A percentile compares a stretch with the other conserved stretches of the same genome.
Conservation (phyloP, 495 filamentous ascomycete species). For the Aspergillus bridgeri region DNA sequence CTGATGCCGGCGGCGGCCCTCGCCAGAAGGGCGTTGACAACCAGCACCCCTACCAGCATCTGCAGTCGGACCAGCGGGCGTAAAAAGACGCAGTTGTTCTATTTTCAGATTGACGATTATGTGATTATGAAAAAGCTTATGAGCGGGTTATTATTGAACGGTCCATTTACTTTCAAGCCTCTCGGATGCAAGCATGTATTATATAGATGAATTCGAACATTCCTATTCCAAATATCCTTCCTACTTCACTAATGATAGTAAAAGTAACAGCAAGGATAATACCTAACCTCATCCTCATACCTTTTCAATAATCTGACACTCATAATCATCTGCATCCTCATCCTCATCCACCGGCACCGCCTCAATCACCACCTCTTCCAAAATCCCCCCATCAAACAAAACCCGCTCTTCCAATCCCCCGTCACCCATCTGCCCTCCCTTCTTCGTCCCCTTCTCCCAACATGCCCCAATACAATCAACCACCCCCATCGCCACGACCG, state of each 20-base stretch:
- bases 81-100: constrained; percentile 17
- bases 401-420: not conserved
- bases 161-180: constrained; percentile 4
- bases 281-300: too few relatives aligned
- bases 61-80: constrained; percentile 45
- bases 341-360: constrained; percentile 7
- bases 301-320: not conserved
- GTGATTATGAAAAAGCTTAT: constrained; percentile 9
- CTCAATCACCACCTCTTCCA: constrained; percentile 13
- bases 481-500: constrained; percentile 24
- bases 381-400: not conserved
- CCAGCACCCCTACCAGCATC: constrained; percentile 37
- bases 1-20: constrained; percentile 31
- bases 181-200: constrained; percentile 14
- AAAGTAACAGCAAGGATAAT: too few relatives aligned
- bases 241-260: not conserved
- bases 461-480: constrained; percentile 24
- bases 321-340: constrained; percentile 8
- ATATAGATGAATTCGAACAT: constrained; percentile 13
- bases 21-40: constrained; percentile 40
- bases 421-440: not conserved
- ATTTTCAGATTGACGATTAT: constrained; percentile 6
- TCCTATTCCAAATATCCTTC: not conserved
- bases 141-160: constrained; percentile 16
- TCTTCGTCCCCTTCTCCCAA: constrained; percentile 11